Conservation (phyloP, 192 early-diverging fungal genomes). For the Pilaira anomala region DNA sequence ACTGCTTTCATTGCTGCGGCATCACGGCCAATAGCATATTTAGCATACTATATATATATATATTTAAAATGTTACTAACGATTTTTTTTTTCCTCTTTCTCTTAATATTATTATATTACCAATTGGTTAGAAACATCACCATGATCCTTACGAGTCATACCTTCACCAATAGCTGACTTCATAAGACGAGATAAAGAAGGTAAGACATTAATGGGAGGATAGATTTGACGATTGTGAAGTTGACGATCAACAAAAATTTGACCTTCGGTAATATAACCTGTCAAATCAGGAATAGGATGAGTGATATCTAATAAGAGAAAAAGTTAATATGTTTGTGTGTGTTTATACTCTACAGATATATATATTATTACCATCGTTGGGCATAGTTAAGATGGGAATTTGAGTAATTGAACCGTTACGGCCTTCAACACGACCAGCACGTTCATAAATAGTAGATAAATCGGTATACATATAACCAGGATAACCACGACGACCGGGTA, state of each 20-base stretch:
- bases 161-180: slow-evolving; percentile 99
- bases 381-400: slow-evolving; percentile 99
- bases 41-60: slow-evolving; percentile 94
- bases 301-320: slow-evolving; percentile 78
- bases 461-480: slow-evolving; percentile 99
- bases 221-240: slow-evolving; percentile 98
- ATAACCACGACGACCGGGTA: slow-evolving; percentile 98
- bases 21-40: slow-evolving; percentile 98
- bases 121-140: slow-evolving; percentile 99
- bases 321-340: too few relatives aligned
- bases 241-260: slow-evolving; percentile 99
- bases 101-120: slow-evolving; percentile 46
- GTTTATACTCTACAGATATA: neutral
- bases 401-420: slow-evolving; percentile 98
- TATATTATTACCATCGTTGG: slow-evolving; percentile 82
- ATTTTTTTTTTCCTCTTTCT: too few relatives aligned
- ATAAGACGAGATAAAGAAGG: slow-evolving; percentile 98
- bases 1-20: slow-evolving; percentile 99
- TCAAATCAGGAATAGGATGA: slow-evolving; percentile 99
- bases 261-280: slow-evolving; percentile 99
- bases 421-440: slow-evolving; percentile 95
- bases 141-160: slow-evolving; percentile 96
- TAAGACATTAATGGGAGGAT: slow-evolving; percentile 99
- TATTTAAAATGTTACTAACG: too few relatives aligned
- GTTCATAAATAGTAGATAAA: slow-evolving; percentile 99